phyloP scores from a whole-genome alignment of 2,329 filamentous ascomycete species.

The Cryphonectria nitschkei region DNA sequence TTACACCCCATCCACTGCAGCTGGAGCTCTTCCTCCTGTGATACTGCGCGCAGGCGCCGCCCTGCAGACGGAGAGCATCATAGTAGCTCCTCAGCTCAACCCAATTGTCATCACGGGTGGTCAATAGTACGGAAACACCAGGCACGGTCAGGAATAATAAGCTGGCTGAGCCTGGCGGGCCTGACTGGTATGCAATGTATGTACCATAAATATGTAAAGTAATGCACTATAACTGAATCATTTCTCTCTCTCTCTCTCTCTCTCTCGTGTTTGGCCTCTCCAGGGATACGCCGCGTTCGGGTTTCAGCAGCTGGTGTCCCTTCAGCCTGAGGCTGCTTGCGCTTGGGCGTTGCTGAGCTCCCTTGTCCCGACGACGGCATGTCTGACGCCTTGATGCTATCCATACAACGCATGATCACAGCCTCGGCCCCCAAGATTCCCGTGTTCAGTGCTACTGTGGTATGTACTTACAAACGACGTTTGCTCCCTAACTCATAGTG shows the following conservation, averaged over 20 bases:
- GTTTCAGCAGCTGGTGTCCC: neutral
- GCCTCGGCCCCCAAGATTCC: neutral
- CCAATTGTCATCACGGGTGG: neutral
- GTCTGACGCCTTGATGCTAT: neutral
- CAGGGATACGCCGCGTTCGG: neutral
- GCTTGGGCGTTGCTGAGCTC: neutral
- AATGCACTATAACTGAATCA: neutral
- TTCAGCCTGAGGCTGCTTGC: neutral
- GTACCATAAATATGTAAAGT: neutral
- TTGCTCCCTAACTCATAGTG: no score
- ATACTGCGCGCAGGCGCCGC: no score
- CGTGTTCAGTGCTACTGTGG: neutral
- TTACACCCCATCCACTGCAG: neutral
- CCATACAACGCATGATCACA: neutral
- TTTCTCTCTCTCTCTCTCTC: no score
- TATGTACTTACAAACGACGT: no score
- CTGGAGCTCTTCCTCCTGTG: neutral
- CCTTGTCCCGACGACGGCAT: constrained; percentile 5
- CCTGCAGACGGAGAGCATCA: no score
- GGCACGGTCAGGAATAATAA: neutral
- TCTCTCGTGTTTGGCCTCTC: neutral
- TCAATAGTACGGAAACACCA: neutral
- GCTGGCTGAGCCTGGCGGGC: neutral
- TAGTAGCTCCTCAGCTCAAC: no score
- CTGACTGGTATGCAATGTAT: neutral